Base-by-base conservation (phyloP, 495 filamentous ascomycete genomes). In the Aspergillus bertholletiae region DNA sequence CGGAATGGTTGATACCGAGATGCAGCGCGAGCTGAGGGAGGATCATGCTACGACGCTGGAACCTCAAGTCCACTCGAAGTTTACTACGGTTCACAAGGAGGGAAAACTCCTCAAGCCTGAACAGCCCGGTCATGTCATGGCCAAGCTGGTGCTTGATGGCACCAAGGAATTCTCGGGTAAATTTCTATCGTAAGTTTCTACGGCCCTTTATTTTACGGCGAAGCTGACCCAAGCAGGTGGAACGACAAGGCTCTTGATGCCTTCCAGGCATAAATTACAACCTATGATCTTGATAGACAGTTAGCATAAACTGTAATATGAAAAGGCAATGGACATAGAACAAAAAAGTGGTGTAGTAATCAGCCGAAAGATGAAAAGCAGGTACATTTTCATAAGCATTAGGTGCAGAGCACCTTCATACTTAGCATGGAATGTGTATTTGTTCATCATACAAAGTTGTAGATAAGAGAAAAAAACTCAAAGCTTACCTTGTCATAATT, bases 291-390 rank as follows among this genome's bases (percentile, higher is more conserved):
- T 51, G 48, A 71, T 49, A 70, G 60, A 65, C 54, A 62, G 59
- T 78, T 53, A 76, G 71, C 54, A 67, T 62, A 46, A 46, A 59
- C 61, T 64, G 64, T 55, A 51, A 58, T 57, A 54, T 40, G 53
- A n/a, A 40, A 61, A 57, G 37, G 15, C 45, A 40, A 66, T 65
- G 61, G 47, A 58, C 51, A 58, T 34, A 57, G 47, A 46, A 35
- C 39, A 53, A 45, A 40, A 60, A 35, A 49, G 30, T 35, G 34
- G 45, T 39, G 56, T 63, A n/a, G n/a, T n/a, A 67, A 68, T 96
- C 90, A 96, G 90, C 77, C 80, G 90, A 94, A 92, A 94, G 90
- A 93, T 94, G 90, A 95, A 95, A 95, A 94, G 87, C 78, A 80
- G 71, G 74, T 83, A 87, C 76, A 83, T 81, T 79, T 77, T 43